phyloP scores from a whole-genome alignment of 2,329 filamentous ascomycete genomes.

The Cladosporium halotolerans region DNA sequence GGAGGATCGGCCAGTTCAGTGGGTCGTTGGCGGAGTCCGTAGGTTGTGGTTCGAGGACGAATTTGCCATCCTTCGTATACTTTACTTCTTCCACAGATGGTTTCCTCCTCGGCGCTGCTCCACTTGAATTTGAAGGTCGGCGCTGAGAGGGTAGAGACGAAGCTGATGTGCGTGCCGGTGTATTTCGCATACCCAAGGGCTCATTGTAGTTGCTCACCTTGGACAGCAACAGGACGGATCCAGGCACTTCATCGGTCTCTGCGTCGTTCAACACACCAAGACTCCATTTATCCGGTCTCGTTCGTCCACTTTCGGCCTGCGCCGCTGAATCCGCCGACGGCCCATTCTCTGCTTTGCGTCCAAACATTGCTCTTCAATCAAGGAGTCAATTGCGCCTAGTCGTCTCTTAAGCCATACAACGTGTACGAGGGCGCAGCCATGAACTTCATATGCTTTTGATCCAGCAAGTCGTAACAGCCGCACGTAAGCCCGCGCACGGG shows the following conservation, averaged over 20 bases:
- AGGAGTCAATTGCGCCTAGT: background rate
- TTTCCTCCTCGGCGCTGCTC: slow-evolving; percentile 14
- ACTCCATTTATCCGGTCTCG: slow-evolving; percentile 41
- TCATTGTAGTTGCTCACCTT: slow-evolving; percentile 53
- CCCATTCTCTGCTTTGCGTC: background rate
- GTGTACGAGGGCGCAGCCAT: background rate
- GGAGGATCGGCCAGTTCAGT: slow-evolving; percentile 81
- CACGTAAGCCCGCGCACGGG: slow-evolving; percentile 6
- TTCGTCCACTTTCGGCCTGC: background rate
- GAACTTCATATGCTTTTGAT: background rate
- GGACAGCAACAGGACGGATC: slow-evolving; percentile 56
- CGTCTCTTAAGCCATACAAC: background rate
- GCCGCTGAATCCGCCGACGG: background rate
- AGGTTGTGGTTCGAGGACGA: slow-evolving; percentile 86
- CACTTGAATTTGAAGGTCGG: slow-evolving; percentile 9
- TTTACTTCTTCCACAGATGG: slow-evolving; percentile 50
- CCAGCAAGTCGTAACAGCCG: background rate
- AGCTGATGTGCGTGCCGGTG: slow-evolving; percentile 54
- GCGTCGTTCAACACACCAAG: slow-evolving; percentile 80
- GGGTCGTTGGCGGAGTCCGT: slow-evolving; percentile 88
- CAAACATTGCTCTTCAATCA: background rate
- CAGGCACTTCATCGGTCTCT: slow-evolving; percentile 77
- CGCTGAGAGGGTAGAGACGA: slow-evolving; percentile 43
- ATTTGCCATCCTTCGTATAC: slow-evolving; percentile 70
- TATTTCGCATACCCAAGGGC: slow-evolving; percentile 54